A percentile compares a stretch with the other conserved stretches of the same genome.
Evolutionary conservation across 208 protist genomes (phyloP).

Genomic region (Acanthamoeba castellanii): DNA sequence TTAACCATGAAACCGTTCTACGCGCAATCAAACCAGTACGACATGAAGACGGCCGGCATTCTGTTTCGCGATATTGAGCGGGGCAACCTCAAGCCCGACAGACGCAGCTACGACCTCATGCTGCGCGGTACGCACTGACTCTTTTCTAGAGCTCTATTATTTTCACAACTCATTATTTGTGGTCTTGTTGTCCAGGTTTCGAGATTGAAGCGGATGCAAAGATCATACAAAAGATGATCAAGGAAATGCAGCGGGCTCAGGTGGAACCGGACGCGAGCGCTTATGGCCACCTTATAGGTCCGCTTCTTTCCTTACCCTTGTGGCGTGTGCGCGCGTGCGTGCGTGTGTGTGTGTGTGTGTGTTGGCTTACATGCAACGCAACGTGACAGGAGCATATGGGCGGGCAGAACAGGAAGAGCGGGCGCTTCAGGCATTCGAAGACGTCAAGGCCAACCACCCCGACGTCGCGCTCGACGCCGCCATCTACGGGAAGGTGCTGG

Average conservation of each 20-base stretch:
- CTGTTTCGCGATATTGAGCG: neutral
- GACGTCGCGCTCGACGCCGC: neutral
- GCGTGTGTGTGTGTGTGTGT: too few species aligned
- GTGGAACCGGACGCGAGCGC: neutral
- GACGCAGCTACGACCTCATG: constrained; percentile 26
- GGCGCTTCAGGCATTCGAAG: neutral
- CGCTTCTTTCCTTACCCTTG: neutral
- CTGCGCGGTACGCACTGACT: neutral
- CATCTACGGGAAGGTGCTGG: constrained; percentile 37
- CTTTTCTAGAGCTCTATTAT: too few species aligned
- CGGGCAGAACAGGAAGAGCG: neutral
- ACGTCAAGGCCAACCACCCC: neutral
- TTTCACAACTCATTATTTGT: neutral
- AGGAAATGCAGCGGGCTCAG: neutral
- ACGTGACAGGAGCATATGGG: neutral
- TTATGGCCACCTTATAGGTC: constrained; percentile 25
- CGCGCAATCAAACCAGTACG: neutral
- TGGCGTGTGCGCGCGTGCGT: neutral
- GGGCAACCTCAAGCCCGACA: neutral
- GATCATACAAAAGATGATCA: neutral
- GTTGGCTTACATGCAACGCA: too few species aligned
- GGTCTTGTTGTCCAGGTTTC: neutral
- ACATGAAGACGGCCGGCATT: constrained; percentile 10
- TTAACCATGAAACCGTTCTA: neutral
- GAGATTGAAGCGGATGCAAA: neutral